Conservation (phyloP, 306 rosid genomes). For the Abrus precatorius region DNA sequence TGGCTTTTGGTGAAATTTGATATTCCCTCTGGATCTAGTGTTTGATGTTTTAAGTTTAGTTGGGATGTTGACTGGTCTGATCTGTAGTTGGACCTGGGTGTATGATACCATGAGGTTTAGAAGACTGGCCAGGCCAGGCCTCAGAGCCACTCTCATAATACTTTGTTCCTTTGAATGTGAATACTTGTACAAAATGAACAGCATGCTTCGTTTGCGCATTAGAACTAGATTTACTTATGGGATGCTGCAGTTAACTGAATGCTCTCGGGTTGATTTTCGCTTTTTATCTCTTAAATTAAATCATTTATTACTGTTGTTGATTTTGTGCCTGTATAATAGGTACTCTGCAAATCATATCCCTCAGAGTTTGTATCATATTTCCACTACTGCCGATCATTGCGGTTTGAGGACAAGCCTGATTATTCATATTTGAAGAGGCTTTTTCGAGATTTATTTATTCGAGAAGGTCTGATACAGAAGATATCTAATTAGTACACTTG, state of each 20-base stretch:
- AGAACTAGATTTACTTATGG: slow-evolving; percentile 21
- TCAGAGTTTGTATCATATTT: slow-evolving; percentile 96
- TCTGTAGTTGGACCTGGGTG: slow-evolving; percentile 14
- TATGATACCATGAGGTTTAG: slow-evolving; percentile 17
- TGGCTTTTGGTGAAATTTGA: slow-evolving; percentile 39
- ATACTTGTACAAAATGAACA: background rate
- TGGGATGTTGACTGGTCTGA: slow-evolving; percentile 22
- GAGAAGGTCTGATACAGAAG: slow-evolving; percentile 72
- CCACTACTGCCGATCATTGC: slow-evolving; percentile 92
- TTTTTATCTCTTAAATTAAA: background rate
- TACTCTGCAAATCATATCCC: slow-evolving; percentile 88
- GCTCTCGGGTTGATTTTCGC: slow-evolving; percentile 9
- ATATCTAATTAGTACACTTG: slow-evolving; percentile 12
- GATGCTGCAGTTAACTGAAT: slow-evolving; percentile 8
- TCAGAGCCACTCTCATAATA: slow-evolving; percentile 17
- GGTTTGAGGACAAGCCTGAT: slow-evolving; percentile 99
- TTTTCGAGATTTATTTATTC: slow-evolving; percentile 91
- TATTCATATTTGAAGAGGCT: slow-evolving; percentile 97
- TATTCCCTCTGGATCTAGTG: slow-evolving; percentile 29
- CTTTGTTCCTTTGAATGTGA: slow-evolving; percentile 17
- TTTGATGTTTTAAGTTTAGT: slow-evolving; percentile 36
- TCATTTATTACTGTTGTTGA: slow-evolving; percentile 38
- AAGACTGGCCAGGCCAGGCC: slow-evolving; percentile 30
- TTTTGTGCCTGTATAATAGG: slow-evolving; percentile 63
- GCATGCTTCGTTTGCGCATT: slow-evolving; percentile 8